Evolutionary conservation across 2,329 filamentous ascomycete species (phyloP).

Genomic region (Rosellinia necatrix): DNA sequence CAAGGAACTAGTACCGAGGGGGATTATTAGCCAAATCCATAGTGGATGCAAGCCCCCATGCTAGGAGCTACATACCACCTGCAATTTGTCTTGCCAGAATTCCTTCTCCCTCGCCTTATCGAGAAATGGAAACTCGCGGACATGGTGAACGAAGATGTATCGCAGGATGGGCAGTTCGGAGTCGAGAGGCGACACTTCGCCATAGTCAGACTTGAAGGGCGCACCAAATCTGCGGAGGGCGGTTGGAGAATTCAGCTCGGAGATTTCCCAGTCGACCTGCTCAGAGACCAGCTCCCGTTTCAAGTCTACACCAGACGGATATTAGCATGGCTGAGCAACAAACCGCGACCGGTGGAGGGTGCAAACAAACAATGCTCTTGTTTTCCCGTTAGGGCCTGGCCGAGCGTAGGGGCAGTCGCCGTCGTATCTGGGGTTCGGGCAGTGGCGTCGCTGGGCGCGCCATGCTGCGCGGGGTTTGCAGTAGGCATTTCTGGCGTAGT

Average conservation of each 20-base stretch:
- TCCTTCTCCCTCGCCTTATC: constrained; percentile 98
- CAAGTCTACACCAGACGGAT: constrained; percentile 68
- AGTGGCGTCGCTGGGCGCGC: constrained; percentile 28
- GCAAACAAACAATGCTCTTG: constrained; percentile 86
- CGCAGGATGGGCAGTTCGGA: constrained; percentile 91
- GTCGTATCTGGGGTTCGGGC: constrained; percentile 5
- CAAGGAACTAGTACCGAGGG: constrained; percentile 72
- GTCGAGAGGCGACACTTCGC: constrained; percentile 90
- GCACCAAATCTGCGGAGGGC: constrained; percentile 94
- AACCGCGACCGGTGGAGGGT: background rate
- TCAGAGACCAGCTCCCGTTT: constrained; percentile 92
- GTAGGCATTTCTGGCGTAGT: constrained; percentile 32
- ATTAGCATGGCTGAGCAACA: constrained; percentile 27
- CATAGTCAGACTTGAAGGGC: constrained; percentile 89
- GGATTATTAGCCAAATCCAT: background rate
- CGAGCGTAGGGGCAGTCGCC: constrained; percentile 38
- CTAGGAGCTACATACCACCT: constrained; percentile 68
- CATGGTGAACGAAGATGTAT: constrained; percentile 97
- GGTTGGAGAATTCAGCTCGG: constrained; percentile 91
- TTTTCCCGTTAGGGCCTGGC: constrained; percentile 78
- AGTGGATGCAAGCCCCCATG: background rate
- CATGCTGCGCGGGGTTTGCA: constrained; percentile 31
- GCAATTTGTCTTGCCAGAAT: constrained; percentile 98
- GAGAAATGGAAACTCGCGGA: constrained; percentile 96
- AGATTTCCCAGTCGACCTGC: constrained; percentile 89